Conservation (phyloP, 257 asterid genomes). For the Anisodus tanguticus region DNA sequence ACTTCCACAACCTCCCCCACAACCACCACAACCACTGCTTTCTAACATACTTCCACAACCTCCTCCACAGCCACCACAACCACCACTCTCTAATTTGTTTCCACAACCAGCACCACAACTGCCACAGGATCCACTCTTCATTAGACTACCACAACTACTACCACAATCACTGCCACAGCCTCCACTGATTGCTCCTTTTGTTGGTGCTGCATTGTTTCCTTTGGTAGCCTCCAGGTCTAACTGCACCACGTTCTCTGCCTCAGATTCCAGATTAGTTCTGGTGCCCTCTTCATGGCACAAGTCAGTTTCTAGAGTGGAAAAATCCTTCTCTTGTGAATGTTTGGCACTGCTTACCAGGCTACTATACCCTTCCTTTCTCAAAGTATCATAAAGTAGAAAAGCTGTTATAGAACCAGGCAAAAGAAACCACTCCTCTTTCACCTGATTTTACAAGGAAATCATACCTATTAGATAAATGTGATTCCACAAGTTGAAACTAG, state of each 20-base stretch:
- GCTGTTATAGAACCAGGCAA: slow-evolving; percentile 59
- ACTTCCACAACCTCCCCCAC: neutral
- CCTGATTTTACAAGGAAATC: slow-evolving; percentile 48
- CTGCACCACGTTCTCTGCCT: slow-evolving; percentile 23
- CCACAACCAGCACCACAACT: slow-evolving; percentile 37
- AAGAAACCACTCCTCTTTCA: slow-evolving; percentile 78
- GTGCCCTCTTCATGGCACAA: slow-evolving; percentile 40
- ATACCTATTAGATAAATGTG: neutral
- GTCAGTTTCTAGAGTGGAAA: slow-evolving; percentile 38
- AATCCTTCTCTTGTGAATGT: slow-evolving; percentile 35
- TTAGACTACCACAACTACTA: neutral
- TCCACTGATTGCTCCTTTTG: slow-evolving; percentile 41
- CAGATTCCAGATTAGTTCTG: slow-evolving; percentile 19
- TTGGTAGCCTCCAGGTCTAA: slow-evolving; percentile 36
- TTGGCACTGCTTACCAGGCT: slow-evolving; percentile 42
- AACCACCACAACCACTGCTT: neutral
- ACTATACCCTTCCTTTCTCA: slow-evolving; percentile 60
- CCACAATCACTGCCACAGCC: slow-evolving; percentile 33
- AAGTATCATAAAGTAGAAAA: slow-evolving; percentile 62
- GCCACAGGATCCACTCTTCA: slow-evolving; percentile 37
- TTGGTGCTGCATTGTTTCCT: slow-evolving; percentile 38
- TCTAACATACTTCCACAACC: neutral
- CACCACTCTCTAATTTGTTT: slow-evolving; percentile 7
- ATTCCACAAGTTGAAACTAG: neutral
- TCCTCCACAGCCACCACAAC: neutral